A percentile compares a stretch with the other conserved stretches of the same genome.
Conservation (phyloP, 495 filamentous ascomycete species). For the Barbatosphaeria neglecta region DNA sequence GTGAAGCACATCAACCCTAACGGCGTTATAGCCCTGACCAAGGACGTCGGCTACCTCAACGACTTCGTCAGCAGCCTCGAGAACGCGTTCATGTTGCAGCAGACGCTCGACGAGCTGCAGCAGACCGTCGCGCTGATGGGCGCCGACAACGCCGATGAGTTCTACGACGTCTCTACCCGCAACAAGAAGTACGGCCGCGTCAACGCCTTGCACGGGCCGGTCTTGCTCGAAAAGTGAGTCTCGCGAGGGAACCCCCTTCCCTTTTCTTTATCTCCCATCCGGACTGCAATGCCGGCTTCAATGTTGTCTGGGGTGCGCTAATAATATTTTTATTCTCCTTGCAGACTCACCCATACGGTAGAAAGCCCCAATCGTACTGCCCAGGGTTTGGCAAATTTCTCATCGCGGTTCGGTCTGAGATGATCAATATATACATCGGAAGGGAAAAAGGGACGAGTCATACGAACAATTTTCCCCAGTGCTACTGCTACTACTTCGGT, state of each 20-base stretch:
- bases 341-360: constrained; percentile 51
- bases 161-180: constrained; percentile 74
- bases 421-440: constrained; percentile 10
- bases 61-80: constrained; percentile 75
- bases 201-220: constrained; percentile 75
- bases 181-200: constrained; percentile 91
- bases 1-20: constrained; percentile 80
- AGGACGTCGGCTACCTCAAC: constrained; percentile 72
- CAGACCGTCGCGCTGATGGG: constrained; percentile 82
- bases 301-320: no score
- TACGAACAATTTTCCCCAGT: background rate
- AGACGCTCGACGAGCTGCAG: constrained; percentile 82
- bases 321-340: no score
- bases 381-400: constrained; percentile 54
- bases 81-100: constrained; percentile 62
- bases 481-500: no score
- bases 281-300: no score
- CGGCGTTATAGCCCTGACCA: constrained; percentile 66
- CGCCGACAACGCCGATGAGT: constrained; percentile 82
- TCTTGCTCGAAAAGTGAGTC: constrained; percentile 76
- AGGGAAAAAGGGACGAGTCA: background rate
- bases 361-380: constrained; percentile 43
- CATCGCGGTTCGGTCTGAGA: constrained; percentile 60
- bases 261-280: no score
- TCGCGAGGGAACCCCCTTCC: no score